Conservation (phyloP, 768 basidiomycete species). For the Tremella yokohamensis region DNA sequence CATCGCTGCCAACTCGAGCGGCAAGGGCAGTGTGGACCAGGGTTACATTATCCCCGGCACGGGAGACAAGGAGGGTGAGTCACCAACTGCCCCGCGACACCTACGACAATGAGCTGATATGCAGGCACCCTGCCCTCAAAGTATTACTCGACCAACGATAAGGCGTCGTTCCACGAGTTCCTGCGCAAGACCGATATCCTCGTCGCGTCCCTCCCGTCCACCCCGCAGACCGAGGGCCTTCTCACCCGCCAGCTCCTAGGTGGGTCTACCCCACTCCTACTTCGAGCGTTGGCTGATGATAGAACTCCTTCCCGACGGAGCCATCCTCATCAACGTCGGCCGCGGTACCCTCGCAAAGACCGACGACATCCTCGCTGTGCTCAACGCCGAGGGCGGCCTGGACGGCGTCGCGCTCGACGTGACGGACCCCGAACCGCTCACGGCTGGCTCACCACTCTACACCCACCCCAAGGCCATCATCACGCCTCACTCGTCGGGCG, state of each 20-base stretch:
- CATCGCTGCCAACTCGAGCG: slow-evolving; percentile 49
- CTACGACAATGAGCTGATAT: not conserved
- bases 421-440: slow-evolving; percentile 47
- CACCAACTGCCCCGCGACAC: not conserved
- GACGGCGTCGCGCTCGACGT: slow-evolving; percentile 47
- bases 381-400: too few species aligned
- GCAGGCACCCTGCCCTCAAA: slow-evolving; percentile 43
- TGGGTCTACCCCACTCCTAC: slow-evolving; percentile 24
- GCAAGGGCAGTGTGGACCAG: slow-evolving; percentile 36
- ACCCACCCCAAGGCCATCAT: slow-evolving; percentile 32
- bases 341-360: slow-evolving; percentile 48
- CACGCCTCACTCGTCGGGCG: slow-evolving; percentile 50
- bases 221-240: slow-evolving; percentile 34
- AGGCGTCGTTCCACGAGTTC: slow-evolving; percentile 44
- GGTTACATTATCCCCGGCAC: slow-evolving; percentile 45
- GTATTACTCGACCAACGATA: slow-evolving; percentile 44
- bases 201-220: slow-evolving; percentile 48
- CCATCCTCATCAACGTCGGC: slow-evolving; percentile 50
- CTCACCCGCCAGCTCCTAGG: slow-evolving; percentile 38
- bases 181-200: slow-evolving; percentile 43
- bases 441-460: slow-evolving; percentile 26
- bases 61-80: slow-evolving; percentile 48
- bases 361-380: too few species aligned
- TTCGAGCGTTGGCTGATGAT: not conserved
- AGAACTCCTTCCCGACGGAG: slow-evolving; percentile 33